phyloP scores from a whole-genome alignment of 2,329 filamentous ascomycete species.

The Ophiosphaerella korrae region DNA sequence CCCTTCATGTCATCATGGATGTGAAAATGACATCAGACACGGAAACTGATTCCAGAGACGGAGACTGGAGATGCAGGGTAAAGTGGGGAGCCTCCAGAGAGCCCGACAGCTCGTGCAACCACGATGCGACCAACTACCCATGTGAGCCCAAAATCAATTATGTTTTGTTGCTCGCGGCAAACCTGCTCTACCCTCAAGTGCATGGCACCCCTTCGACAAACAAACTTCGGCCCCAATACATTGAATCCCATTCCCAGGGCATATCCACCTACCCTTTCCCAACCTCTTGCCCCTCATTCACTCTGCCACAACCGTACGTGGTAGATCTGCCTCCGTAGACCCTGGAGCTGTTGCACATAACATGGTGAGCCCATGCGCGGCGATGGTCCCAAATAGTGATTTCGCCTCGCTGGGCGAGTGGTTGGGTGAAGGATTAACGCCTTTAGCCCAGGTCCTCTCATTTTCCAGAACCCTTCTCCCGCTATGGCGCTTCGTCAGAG shows the following conservation, averaged over 20 bases:
- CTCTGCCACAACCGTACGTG: constrained; percentile 15
- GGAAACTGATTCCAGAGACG: constrained; percentile 16
- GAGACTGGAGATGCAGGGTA: constrained; percentile 23
- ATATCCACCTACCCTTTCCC: too few relatives aligned
- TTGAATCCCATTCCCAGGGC: constrained; percentile 4
- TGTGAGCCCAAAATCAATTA: constrained; percentile 16
- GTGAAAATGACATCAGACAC: constrained; percentile 6
- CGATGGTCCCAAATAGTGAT: constrained; percentile 9
- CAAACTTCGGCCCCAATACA: constrained; percentile 14
- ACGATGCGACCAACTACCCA: constrained; percentile 21
- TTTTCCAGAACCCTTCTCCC: constrained; percentile 43
- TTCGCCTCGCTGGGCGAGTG: constrained; percentile 19
- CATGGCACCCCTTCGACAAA: neutral
- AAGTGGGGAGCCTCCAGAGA: constrained; percentile 20
- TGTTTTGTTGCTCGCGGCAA: neutral
- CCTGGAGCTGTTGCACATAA: constrained; percentile 5
- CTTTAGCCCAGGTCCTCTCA: constrained; percentile 23
- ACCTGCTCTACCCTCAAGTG: neutral
- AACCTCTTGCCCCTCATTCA: constrained; percentile 3
- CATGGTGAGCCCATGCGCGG: constrained; percentile 9
- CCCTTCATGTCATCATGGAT: constrained; percentile 20
- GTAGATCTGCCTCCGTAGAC: constrained; percentile 4
- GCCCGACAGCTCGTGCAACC: constrained; percentile 25
- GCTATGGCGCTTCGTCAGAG: constrained; percentile 24
- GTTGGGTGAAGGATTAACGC: constrained; percentile 16